These are phyloP conservation scores for Myriosclerotinia duriaeana DNA, from an alignment of 2,329 filamentous ascomycete species.

Conservation along the genomic window DNA sequence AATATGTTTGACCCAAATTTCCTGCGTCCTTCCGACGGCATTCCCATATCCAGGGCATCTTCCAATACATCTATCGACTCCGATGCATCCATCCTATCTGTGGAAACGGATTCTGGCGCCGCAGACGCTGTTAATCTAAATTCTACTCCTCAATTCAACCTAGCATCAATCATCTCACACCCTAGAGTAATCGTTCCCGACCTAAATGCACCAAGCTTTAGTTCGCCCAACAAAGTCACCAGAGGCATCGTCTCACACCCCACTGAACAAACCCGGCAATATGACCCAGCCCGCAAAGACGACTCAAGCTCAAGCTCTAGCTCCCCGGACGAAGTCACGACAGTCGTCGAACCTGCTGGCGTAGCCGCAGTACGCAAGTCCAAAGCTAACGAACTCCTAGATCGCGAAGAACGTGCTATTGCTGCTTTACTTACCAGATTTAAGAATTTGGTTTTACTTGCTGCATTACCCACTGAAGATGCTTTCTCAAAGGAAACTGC, in stretches of 20 bases:
- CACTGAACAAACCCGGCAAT: too few relatives aligned
- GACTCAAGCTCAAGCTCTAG: background rate
- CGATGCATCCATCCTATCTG: background rate
- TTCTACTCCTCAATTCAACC: background rate
- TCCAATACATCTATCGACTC: background rate
- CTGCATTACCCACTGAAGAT: slow-evolving; percentile 33
- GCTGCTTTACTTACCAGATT: slow-evolving; percentile 49
- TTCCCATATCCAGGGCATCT: background rate
- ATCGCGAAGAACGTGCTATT: slow-evolving; percentile 48
- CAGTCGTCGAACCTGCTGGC: background rate
- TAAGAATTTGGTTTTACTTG: slow-evolving; percentile 44
- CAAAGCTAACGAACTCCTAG: slow-evolving; percentile 39
- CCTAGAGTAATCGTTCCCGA: background rate
- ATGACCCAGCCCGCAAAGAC: background rate
- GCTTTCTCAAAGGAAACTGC: slow-evolving; percentile 39
- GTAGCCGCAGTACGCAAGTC: background rate
- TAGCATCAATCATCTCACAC: background rate
- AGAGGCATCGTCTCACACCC: background rate
- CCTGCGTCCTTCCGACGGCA: background rate
- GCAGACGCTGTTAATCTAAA: background rate
- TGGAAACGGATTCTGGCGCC: background rate
- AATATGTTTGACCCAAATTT: background rate
- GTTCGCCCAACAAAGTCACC: too few relatives aligned
- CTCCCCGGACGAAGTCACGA: background rate
- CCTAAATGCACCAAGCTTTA: too few relatives aligned